Evolutionary conservation across 371 early-diverging fungal genomes (phyloP).

Genomic region (Syncephalastrum contaminatum): DNA sequence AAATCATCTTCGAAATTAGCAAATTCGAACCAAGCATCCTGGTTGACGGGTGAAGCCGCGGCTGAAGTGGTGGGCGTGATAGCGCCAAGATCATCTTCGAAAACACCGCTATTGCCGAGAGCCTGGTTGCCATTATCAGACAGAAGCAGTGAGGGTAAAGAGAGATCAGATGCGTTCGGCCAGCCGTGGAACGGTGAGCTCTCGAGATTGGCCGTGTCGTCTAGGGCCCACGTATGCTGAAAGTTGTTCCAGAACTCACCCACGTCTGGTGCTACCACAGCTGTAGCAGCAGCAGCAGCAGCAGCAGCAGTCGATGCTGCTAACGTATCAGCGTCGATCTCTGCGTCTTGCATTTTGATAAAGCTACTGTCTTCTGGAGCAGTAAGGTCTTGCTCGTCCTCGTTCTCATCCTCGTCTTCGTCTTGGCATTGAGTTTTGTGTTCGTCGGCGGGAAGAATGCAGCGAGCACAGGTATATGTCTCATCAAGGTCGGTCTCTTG

Average conservation of each 20-base stretch:
- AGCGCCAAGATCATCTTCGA: constrained; percentile 8
- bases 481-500: constrained; percentile 32
- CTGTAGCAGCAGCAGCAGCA: too few relatives aligned
- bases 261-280: too few relatives aligned
- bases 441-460: neutral
- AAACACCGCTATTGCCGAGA: neutral
- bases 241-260: too few relatives aligned
- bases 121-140: constrained; percentile 11
- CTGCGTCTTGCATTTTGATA: too few relatives aligned
- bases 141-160: constrained; percentile 17
- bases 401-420: constrained; percentile 14
- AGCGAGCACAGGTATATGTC: constrained; percentile 47
- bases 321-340: too few relatives aligned
- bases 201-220: too few relatives aligned
- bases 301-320: too few relatives aligned
- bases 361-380: too few relatives aligned
- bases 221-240: too few relatives aligned
- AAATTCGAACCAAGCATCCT: constrained; percentile 34
- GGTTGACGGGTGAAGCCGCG: constrained; percentile 5
- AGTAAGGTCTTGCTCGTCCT: constrained; percentile 7
- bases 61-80: constrained; percentile 6
- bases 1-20: constrained; percentile 44
- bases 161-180: too few relatives aligned
- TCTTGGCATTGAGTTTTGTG: constrained; percentile 3
- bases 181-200: too few relatives aligned